These are phyloP conservation scores for Venturia aucupariae DNA, from an alignment of 2,329 filamentous ascomycete genomes.

Conservation along the genomic window DNA sequence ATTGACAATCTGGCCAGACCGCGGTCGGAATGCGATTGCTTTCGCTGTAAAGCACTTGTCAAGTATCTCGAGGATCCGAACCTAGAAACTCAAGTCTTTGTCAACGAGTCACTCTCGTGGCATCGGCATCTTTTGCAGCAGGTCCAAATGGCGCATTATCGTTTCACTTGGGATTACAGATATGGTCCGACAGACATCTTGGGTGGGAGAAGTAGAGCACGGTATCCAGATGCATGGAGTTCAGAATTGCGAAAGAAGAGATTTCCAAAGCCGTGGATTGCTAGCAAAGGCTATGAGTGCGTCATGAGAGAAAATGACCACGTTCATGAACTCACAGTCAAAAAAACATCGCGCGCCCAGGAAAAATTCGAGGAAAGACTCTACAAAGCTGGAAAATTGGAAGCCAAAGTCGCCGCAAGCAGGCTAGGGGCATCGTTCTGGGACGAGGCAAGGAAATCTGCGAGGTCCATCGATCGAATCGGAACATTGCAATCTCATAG, in stretches of 20 bases:
- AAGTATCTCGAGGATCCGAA: background rate
- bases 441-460: background rate
- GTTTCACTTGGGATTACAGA: background rate
- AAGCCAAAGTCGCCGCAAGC: background rate
- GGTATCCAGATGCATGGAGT: background rate
- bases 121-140: background rate
- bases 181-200: background rate
- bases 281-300: background rate
- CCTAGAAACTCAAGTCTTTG: background rate
- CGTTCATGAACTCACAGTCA: background rate
- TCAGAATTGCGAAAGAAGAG: background rate
- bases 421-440: background rate
- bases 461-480: background rate
- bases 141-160: background rate
- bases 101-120: background rate
- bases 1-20: background rate
- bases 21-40: background rate
- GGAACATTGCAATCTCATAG: background rate
- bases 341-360: background rate
- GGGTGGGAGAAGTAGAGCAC: background rate
- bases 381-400: background rate
- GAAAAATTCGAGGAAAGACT: background rate
- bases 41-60: background rate
- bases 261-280: background rate
- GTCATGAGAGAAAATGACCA: background rate